A percentile compares a stretch with the other conserved stretches of the same genome.
Conservation (phyloP, 805 yeast species). For the Candida chilensis region DNA sequence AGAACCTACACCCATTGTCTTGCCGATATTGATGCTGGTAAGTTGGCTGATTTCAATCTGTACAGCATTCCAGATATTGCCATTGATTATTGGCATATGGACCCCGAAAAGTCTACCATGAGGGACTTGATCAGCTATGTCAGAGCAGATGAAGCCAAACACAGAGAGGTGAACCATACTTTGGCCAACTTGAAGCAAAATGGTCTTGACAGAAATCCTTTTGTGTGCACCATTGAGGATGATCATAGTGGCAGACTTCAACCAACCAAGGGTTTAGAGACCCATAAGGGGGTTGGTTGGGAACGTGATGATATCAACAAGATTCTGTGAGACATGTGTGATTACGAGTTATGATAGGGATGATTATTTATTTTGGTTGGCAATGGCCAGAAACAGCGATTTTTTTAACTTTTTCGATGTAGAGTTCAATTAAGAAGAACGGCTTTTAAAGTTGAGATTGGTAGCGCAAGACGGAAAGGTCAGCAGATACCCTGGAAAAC, state of each 20-base stretch:
- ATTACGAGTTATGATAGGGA: too few species aligned
- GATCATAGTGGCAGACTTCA: slow-evolving; percentile 18
- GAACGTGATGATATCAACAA: slow-evolving; percentile 23
- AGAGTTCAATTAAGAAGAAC: too few species aligned
- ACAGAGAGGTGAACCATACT: slow-evolving; percentile 73
- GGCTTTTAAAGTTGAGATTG: too few species aligned
- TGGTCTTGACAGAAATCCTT: slow-evolving; percentile 55
- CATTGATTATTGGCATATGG: slow-evolving; percentile 49
- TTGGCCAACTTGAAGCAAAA: slow-evolving; percentile 51
- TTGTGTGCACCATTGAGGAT: slow-evolving; percentile 35
- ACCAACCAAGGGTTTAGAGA: slow-evolving; percentile 24
- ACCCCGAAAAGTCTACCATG: slow-evolving; percentile 41
- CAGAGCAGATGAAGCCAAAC: slow-evolving; percentile 74
- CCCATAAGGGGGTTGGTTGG: slow-evolving; percentile 27
- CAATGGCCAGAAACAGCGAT: too few species aligned
- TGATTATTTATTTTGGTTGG: too few species aligned
- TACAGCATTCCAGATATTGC: slow-evolving; percentile 50
- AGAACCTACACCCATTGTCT: slow-evolving; percentile 56
- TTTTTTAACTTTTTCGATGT: too few species aligned
- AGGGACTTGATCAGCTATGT: slow-evolving; percentile 50
- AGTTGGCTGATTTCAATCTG: slow-evolving; percentile 36
- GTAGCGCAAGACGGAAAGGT: too few species aligned
- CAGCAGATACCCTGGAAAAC: too few species aligned
- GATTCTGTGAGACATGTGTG: too few species aligned
- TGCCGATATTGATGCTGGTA: slow-evolving; percentile 40